phyloP scores from a whole-genome alignment of 768 basidiomycete genomes.

The Tulasnella calospora region DNA sequence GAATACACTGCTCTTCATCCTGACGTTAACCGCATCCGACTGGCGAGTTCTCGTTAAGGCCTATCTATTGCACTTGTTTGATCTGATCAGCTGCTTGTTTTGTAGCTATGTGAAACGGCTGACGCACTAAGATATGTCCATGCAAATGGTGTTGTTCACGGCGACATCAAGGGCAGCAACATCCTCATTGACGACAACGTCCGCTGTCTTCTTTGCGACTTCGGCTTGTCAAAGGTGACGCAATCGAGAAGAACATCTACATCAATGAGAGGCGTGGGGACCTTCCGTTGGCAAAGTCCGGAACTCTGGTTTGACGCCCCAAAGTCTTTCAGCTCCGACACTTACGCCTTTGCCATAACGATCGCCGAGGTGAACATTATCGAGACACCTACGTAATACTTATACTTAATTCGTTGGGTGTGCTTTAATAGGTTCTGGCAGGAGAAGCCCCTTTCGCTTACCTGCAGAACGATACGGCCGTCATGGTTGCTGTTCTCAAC shows the following conservation, averaged over 20 bases:
- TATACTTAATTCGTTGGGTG: not conserved
- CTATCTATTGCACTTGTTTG: not conserved
- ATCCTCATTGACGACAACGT: not conserved
- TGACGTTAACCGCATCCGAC: not conserved
- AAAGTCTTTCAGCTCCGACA: not conserved
- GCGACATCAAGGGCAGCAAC: constrained; percentile 8
- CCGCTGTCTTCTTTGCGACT: not conserved
- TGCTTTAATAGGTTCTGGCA: not conserved
- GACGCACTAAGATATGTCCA: not conserved
- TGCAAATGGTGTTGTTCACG: not conserved
- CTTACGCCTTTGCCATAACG: not conserved
- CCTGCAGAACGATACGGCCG: not conserved
- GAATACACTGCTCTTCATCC: not conserved
- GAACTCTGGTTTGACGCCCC: not conserved
- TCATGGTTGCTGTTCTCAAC: not conserved
- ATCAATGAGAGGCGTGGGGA: not conserved
- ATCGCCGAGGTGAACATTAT: not conserved
- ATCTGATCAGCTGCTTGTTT: not conserved
- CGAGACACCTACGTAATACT: not conserved
- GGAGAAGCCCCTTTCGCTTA: not conserved
- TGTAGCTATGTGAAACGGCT: not conserved
- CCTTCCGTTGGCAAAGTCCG: not conserved
- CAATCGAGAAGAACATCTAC: not conserved
- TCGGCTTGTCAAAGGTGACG: not conserved
- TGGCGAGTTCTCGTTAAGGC: not conserved